Conservation (phyloP, 2,329 filamentous ascomycete species). For the Ophiostoma quercus region DNA sequence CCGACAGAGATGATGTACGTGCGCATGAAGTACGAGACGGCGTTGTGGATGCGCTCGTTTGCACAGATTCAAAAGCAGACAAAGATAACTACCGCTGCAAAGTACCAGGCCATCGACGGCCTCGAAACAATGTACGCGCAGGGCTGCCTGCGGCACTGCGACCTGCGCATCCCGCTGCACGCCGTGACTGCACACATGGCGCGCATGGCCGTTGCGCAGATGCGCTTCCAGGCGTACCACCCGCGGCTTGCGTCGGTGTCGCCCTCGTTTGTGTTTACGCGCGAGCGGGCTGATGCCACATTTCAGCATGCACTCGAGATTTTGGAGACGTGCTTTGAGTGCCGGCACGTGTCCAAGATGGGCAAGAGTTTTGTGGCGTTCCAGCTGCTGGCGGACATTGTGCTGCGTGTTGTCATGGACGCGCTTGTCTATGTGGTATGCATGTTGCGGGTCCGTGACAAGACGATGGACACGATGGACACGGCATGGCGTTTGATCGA, state of each 20-base stretch:
- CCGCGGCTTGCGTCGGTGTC: constrained; percentile 20
- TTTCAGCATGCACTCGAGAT: constrained; percentile 25
- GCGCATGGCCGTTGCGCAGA: constrained; percentile 29
- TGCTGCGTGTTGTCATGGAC: constrained; percentile 31
- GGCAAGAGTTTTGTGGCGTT: constrained; percentile 31
- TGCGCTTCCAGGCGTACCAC: constrained; percentile 33
- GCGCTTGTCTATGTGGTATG: constrained; percentile 34
- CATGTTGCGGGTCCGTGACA: constrained; percentile 28
- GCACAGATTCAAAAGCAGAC: neutral
- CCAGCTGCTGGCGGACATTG: constrained; percentile 32
- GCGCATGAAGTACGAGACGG: constrained; percentile 33
- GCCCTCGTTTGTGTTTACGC: neutral
- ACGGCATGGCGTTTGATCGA: neutral
- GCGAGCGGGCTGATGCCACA: neutral
- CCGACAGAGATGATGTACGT: constrained; percentile 54
- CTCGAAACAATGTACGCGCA: constrained; percentile 30
- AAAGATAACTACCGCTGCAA: neutral
- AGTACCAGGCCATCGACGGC: constrained; percentile 30
- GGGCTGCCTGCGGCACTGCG: constrained; percentile 29
- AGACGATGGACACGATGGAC: neutral
- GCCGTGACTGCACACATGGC: constrained; percentile 29
- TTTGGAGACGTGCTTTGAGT: constrained; percentile 29
- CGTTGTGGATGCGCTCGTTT: constrained; percentile 30
- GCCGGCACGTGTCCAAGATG: constrained; percentile 23
- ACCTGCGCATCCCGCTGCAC: constrained; percentile 33